Evolutionary conservation across 2,329 filamentous ascomycete genomes (phyloP), one percentile per base, ranked within the genome.

Genomic region (Trichoderma endophyticum): DNA sequence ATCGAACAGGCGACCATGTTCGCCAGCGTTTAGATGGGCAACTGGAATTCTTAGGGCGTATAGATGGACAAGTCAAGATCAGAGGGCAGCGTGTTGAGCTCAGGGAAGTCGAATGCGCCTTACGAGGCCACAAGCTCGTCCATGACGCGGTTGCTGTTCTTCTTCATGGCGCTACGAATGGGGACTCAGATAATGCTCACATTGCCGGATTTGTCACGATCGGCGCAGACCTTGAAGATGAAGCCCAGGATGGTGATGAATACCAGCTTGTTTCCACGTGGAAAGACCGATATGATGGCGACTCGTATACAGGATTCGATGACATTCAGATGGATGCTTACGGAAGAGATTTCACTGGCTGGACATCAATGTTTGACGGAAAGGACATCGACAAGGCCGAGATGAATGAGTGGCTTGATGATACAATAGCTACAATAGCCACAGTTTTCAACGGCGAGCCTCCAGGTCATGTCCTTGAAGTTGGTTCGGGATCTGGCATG

Each of bases 311-410:
- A 12, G 43, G 43, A 51, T 51, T 51, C 43, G n/a, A 51, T 51
- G 9, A 3, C 43, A 51, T 51, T 12, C 43, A 12, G n/a, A n/a
- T 2, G n/a, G 43, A 51, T n/a, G 43, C 43, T 51, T 51, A 51
- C 0, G 43, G 71, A 12, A 57, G 68, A 24, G 79, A 81, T 48
- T 81, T 80, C 32, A 74, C 73, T 0, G 77, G 76, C 11, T 81
- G 80, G 80, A 79, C 73, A 5, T 81, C 79, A 0, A 79, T 79
- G 77, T 80, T 79, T 34, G 76, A 80, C 48, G 79, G 78, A 4
- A 73, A 15, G 0, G 11, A 72, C 1, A 78, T 80, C 4, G 75
- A 78, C 54, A 76, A 73, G 36, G 67, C 2, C 1, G 77, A 80
- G 30, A 80, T 81, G 79, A 66, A 76, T 3, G 79, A 79, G 61